Conservation (phyloP, 176 grass and related monocot genomes). For the Chloris gayana region DNA sequence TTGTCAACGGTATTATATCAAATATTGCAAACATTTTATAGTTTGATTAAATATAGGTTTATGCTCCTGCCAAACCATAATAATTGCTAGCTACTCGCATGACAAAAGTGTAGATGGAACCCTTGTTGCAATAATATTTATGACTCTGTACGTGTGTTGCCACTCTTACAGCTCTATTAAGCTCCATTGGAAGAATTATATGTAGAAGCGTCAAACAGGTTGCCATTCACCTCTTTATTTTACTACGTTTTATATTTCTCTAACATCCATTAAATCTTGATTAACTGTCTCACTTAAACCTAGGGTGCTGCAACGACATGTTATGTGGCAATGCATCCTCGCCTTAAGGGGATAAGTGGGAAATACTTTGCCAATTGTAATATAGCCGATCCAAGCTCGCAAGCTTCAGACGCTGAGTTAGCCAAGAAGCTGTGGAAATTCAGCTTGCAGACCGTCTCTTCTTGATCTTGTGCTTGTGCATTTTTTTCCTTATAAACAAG, state of each 20-base stretch:
- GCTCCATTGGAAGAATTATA: conserved; percentile 39
- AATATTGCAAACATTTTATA: not conserved
- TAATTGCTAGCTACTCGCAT: not conserved
- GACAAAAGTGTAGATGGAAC: not conserved
- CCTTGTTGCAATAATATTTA: not conserved
- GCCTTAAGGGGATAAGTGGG: conserved; percentile 26
- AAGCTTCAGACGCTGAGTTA: conserved; percentile 59
- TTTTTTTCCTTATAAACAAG: no score
- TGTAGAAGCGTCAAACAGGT: conserved; percentile 39
- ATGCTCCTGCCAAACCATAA: not conserved
- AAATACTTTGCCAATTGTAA: conserved; percentile 55
- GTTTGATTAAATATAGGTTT: not conserved
- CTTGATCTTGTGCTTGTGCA: conserved; percentile 26
- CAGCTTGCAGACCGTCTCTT: conserved; percentile 33
- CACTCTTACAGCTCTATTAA: conserved; percentile 28
- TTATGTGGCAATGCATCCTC: conserved; percentile 71
- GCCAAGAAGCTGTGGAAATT: conserved; percentile 74
- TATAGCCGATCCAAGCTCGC: conserved; percentile 39
- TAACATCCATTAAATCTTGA: not conserved
- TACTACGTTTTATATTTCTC: not conserved
- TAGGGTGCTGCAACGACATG: conserved; percentile 86
- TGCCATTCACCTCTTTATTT: not conserved
- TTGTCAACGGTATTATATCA: conserved; percentile 40
- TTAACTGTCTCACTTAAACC: not conserved
- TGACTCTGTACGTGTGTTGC: not conserved